Evolutionary conservation across 768 basidiomycete species (phyloP), one percentile per base, ranked within the genome.

Genomic region (Tricholoma bakamatsutake): DNA sequence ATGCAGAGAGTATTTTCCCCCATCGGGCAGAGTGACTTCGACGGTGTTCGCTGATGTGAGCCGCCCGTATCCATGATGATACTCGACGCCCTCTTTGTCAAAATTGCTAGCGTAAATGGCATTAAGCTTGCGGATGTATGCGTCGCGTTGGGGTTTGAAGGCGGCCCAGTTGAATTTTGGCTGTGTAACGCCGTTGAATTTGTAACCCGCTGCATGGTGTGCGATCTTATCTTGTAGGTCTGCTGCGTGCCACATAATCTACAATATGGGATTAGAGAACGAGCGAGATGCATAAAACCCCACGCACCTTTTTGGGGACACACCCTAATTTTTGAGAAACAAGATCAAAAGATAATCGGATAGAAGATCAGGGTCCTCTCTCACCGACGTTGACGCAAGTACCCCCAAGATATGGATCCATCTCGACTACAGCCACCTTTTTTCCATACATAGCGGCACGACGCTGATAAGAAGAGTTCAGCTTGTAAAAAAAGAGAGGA

Each of bases 221-320:
- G 78, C 76, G 33, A 98, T 71, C 69, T 87, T 90, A 65, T 98
- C 95, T 30, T 88, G 85, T 55, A 93, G 74, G 71, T 95, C 92
- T 27, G 91, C 90, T 39, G 93, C 92, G 59, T 94, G 88, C 96
- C 96, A 99, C 96, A 98, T 98, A 54, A 99, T 85, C 92, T 96
- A 55, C 53, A 56, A 31, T 7, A 3, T 43, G 21, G n/a, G 33
- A n/a, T 42, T 18, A 59, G 52, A 39, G 31, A 18, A 28, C 21
- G 4, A n/a, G 4, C 12, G 17, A 21, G 5, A 45, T 12, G 40
- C 42, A 10, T 31, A 13, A 31, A 35, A 45, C 49, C 17, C 50
- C 21, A 62, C 73, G 48, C 50, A 84, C 93, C 78, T 97, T 99
- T 76, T 99, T 99, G 13, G 97, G 97, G 5, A 99, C 93, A 74